phyloP scores from a whole-genome alignment of 176 grass and related monocot genomes.

The Melocanna baccifera region DNA sequence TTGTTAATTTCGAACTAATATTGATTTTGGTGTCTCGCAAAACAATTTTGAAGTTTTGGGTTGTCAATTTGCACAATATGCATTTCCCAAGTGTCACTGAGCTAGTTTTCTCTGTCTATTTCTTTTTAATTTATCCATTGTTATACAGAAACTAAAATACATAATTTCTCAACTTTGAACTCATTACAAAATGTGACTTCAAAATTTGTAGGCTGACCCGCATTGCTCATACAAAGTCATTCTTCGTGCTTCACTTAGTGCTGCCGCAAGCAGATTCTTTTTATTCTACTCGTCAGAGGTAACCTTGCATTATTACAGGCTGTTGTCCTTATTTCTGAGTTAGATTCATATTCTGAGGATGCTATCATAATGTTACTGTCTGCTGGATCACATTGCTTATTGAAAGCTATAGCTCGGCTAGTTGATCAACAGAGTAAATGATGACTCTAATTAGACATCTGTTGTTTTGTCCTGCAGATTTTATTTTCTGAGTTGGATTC shows the following conservation, averaged over 20 bases:
- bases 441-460: not conserved
- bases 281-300: conserved; percentile 87
- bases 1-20: not conserved
- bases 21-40: not conserved
- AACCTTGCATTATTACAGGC: conserved; percentile 19
- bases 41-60: not conserved
- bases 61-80: conserved; percentile 10
- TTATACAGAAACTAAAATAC: not conserved
- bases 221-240: conserved; percentile 85
- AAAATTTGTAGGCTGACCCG: conserved; percentile 73
- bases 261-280: conserved; percentile 79
- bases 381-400: conserved; percentile 8
- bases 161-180: conserved; percentile 28
- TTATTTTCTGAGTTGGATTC: not conserved
- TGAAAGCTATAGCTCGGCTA: conserved; percentile 6
- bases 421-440: not conserved
- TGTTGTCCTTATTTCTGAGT: not conserved
- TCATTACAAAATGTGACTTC: conserved; percentile 6
- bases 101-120: not conserved
- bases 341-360: not conserved
- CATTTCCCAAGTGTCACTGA: not conserved
- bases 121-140: not conserved
- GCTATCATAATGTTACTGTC: not conserved
- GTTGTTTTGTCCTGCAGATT: not conserved
- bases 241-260: conserved; percentile 60